These are phyloP conservation scores for Wickerhamiella pararugosa DNA, from an alignment of 1,139 yeast species.

Conservation along the genomic window DNA sequence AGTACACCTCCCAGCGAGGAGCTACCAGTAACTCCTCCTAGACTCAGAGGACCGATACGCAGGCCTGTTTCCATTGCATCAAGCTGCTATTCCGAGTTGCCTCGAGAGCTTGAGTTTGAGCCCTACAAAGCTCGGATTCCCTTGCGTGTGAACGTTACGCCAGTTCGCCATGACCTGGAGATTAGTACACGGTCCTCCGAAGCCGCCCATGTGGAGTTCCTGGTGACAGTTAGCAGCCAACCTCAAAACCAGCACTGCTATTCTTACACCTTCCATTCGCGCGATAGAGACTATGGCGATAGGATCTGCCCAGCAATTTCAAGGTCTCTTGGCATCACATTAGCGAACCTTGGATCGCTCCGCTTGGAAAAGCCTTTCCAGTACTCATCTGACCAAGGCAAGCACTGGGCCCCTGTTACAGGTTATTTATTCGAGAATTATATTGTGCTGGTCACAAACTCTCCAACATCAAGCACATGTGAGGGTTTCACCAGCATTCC, in stretches of 20 bases:
- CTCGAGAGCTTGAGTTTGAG: neutral
- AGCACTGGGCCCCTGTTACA: constrained; percentile 1
- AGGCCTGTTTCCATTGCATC: neutral
- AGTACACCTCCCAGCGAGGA: neutral
- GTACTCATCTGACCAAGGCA: constrained; percentile 4
- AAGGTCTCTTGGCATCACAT: neutral
- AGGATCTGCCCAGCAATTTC: neutral
- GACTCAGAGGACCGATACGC: neutral
- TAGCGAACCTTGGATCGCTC: neutral
- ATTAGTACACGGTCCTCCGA: neutral
- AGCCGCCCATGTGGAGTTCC: neutral
- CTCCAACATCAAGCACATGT: neutral
- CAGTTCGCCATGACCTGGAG: neutral
- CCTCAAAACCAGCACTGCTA: neutral
- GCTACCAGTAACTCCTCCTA: constrained; percentile 1
- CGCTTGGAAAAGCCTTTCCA: neutral
- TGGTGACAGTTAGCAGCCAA: constrained; percentile 3
- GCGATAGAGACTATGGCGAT: neutral
- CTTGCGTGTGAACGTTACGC: neutral
- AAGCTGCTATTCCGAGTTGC: neutral
- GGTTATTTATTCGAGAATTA: neutral
- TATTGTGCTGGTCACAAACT: neutral
- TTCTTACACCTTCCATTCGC: neutral
- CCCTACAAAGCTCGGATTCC: constrained; percentile 1
- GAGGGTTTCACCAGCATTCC: neutral